Base-by-base conservation (phyloP, 1,139 yeast species). In the Blastobotrys illinoisensis region DNA sequence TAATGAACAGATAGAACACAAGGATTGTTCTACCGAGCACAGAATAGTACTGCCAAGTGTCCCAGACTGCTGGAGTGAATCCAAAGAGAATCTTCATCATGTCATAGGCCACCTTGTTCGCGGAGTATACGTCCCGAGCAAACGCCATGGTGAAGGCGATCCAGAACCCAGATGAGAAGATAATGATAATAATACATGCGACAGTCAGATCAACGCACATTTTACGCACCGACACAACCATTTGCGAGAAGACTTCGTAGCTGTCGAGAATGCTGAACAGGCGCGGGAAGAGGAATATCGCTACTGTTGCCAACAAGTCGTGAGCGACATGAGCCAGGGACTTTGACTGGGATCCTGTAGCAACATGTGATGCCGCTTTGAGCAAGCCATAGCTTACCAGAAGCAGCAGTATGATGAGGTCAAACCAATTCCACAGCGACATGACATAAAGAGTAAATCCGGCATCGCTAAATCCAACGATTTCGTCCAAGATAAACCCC, bases 61-160 rank as follows among this genome's bases (percentile, higher is more conserved):
- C 74, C 86, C 86, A 82, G 1, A 82, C 85, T 0, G 84, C 80
- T 0, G 86, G 85, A 0, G 86, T 81, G 64, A 80, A 82, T 0
- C 86, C 86, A 64, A 82, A 81, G 58, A 82, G 76, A 5, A 82
- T 74, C 64, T 80, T 79, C 51, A 81, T 67, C 74, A 81, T 74
- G 59, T 79, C 82, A 65, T 77, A 81, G 19, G 83, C 79, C 32
- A 82, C 80, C 46, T 78, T 77, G 32, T 72, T 69, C n/a, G 78
- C 76, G 1, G 79, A 62, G 59, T 76, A 71, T 44, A 74, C 73
- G 45, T 72, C 72, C 23, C 73, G 66, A 5, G 83, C 80, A 58
- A 82, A 74, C 1, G 84, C 79, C 56, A 80, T 72, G 4, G 75
- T 71, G 60, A 81, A 79, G 48, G 81, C 78, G 28, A 82, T 76